Evolutionary conservation across 768 basidiomycete species (phyloP), one percentile per base, ranked within the genome.

Genomic region (Termitomyces sp.): DNA sequence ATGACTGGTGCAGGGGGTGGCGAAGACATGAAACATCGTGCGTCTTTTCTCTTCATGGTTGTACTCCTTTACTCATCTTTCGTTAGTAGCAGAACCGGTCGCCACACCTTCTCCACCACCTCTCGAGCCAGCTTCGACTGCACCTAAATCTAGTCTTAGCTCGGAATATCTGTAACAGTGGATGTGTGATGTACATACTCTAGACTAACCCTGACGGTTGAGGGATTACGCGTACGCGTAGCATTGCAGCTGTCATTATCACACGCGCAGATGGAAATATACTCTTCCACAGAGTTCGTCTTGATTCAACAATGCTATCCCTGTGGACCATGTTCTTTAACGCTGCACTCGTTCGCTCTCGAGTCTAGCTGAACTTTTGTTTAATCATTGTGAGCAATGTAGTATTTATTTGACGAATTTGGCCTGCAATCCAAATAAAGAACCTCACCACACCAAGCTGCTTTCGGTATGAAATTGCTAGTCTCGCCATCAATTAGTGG

Each of bases 281-380:
- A 85, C 83, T 57, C 79, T 77, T 29, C 85, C 84, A 29, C 73
- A 76, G 16, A 68, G 69, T 62, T 85, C 83, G 54, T 90, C 92
- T 71, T 97, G 94, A 26, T 68, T 96, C 97, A 99, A 58, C 92
- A 95, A 26, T 96, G 75, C 1, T 96, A 61, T 98, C 94, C 28
- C 88, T 79, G 60, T 92, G 77, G 15, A 95, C 80, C 86, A 96
- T 94, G 60, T 95, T 94, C 65, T 94, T 87, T 64, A 98, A 70
- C 1, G 88, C 94, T 12, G 84, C 80, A 49, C 80, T 77, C 4
- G 90, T 88, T 28, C 97, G 81, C 36, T 90, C 89, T 50, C 78
- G 70, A 1, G 84, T 83, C 97, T 96, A 99, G 5, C 85, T n/a
- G n/a, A n/a, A n/a, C 87, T 16, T 82, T 83, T 52, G 78, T 70